Evolutionary conservation across 1,284 basidiomycete species (phyloP).

Genomic region (Volvariella surrecta): DNA sequence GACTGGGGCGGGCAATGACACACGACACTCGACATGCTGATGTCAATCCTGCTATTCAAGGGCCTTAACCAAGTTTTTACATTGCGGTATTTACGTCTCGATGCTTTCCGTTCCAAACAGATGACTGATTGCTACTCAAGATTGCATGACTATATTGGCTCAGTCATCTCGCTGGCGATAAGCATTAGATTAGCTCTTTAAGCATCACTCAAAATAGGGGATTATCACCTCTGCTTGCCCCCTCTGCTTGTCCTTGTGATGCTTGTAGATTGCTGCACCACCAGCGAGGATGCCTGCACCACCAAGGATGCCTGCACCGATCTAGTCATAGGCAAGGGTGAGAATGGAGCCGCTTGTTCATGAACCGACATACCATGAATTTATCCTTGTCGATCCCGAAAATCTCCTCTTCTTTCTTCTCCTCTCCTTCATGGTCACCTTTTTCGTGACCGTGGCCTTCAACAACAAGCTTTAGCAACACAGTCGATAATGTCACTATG

Average conservation of each 20-base stretch:
- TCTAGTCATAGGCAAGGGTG: slow-evolving; percentile 22
- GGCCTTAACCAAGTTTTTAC: no score
- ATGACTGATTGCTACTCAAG: no score
- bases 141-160: no score
- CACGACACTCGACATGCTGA: no score
- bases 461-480: slow-evolving; percentile 1
- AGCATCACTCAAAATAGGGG: not conserved
- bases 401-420: slow-evolving; percentile 42
- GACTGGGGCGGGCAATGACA: no score
- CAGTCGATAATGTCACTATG: not conserved
- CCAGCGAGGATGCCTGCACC: slow-evolving; percentile 43
- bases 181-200: slow-evolving; percentile 21
- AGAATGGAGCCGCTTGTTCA: not conserved
- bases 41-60: no score
- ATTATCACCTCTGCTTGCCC: slow-evolving; percentile 40
- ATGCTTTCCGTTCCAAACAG: no score
- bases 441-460: slow-evolving; percentile 1
- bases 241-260: slow-evolving; percentile 50
- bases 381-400: slow-evolving; percentile 50
- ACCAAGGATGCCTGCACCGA: slow-evolving; percentile 55
- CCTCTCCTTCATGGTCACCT: not conserved
- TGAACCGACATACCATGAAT: slow-evolving; percentile 36
- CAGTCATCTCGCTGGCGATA: slow-evolving; percentile 41
- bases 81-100: no score
- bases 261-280: slow-evolving; percentile 43